Percentiles rank a stretch among this genome's conserved stretches.
Evolutionary conservation across 2,329 filamentous ascomycete species (phyloP).

Genomic region (Tolypocladium ovalisporum): DNA sequence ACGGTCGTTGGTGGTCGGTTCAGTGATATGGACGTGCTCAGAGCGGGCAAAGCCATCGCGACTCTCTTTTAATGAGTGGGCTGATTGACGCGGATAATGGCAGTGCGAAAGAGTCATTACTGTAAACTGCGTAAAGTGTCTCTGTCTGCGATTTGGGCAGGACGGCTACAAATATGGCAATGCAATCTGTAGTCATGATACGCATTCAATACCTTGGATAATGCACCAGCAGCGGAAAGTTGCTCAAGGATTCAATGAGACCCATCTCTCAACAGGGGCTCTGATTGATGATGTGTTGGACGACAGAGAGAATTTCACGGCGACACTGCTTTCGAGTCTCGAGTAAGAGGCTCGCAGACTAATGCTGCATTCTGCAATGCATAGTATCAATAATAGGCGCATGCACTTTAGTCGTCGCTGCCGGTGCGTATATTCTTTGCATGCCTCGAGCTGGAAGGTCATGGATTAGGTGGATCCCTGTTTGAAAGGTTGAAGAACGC

Average conservation of each 20-base stretch:
- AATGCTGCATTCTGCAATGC: no score
- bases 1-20: slow-evolving; percentile 39
- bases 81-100: neutral
- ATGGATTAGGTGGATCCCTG: neutral
- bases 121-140: neutral
- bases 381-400: neutral
- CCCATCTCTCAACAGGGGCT: no score
- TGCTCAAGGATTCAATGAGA: no score
- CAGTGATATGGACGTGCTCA: slow-evolving; percentile 31
- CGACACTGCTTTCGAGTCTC: no score
- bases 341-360: no score
- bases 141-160: neutral
- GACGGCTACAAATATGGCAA: no score
- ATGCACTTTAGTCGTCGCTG: neutral
- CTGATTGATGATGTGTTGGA: no score
- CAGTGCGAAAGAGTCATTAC: neutral
- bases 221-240: no score
- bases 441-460: neutral
- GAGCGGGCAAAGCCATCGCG: slow-evolving; percentile 26
- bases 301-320: no score
- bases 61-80: slow-evolving; percentile 15
- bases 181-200: no score
- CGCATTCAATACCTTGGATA: no score
- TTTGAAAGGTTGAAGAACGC: neutral
- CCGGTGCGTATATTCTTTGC: neutral